Base-by-base conservation (phyloP, 1,284 basidiomycete genomes). In the Microbotryum violaceum region DNA sequence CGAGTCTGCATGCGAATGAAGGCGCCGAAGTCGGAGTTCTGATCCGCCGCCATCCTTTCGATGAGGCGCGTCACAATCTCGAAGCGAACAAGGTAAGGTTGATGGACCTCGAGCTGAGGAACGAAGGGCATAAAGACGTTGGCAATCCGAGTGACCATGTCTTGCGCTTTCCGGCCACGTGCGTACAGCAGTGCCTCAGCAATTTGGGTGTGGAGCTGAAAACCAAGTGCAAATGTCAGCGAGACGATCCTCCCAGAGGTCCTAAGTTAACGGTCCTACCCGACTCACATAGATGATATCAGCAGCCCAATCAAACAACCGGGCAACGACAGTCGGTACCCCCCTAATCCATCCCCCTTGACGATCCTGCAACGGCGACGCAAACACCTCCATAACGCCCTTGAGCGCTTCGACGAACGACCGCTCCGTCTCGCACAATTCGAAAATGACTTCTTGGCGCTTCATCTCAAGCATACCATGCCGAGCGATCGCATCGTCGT, bases 271-370 rank as follows among this genome's bases (percentile, higher is more conserved):
- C 5, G 27, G 5, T 27, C 27, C 27, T 6, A 27, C 27, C 37
- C n/a, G 9, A 31, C 51, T 53, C 51, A 53, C 51, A 33, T 54
- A 51, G 16, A 85, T 78, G 63, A 94, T 88, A 66, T 88, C 87
- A 69, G 91, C 89, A 53, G 92, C 77, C 83, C 86, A 88, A 73
- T 91, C 89, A 65, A 93, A 84, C 31, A 91, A 78, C 20, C 83
- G 81, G 6, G 84, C 80, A 9, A 89, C 79, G 37, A 83, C 80
- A 0, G 77, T 66, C 0, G 89, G 88, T 21, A 93, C 75, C 4
- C 89, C 90, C 4, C 82, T 77, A 47, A 93, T 85, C 88, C 90
- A 93, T 3, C 78, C 83, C 57, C 87, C 82, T 67, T 84, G 80
- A 3, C 82, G 79, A 0, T 72, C 73, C 10, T 88, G 84, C 6